Conservation (phyloP, 2,329 filamentous ascomycete species). For the Alternaria panax region DNA sequence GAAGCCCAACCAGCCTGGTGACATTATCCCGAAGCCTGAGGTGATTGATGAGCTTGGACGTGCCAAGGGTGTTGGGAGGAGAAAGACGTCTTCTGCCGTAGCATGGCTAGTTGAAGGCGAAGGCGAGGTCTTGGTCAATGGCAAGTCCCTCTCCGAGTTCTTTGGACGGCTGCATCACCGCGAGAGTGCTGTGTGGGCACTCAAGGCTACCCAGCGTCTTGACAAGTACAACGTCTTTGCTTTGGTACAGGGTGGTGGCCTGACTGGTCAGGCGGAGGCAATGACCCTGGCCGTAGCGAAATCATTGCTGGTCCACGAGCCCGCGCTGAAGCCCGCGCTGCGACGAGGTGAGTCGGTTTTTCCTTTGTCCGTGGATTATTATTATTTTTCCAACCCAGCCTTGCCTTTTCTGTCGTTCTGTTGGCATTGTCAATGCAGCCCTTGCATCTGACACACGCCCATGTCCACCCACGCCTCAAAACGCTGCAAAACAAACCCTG, state of each 20-base stretch:
- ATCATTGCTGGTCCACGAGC: constrained; percentile 89
- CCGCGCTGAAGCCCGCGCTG: constrained; percentile 84
- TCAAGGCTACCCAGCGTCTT: constrained; percentile 80
- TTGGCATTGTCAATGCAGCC: constrained; percentile 2
- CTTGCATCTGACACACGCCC: constrained; percentile 6
- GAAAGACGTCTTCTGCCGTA: constrained; percentile 85
- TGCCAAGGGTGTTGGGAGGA: constrained; percentile 79
- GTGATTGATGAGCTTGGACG: constrained; percentile 79
- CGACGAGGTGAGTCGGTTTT: constrained; percentile 76
- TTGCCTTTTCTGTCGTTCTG: constrained; percentile 3
- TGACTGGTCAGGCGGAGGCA: constrained; percentile 94
- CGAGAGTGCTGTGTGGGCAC: constrained; percentile 90
- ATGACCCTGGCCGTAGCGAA: constrained; percentile 89
- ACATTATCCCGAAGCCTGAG: constrained; percentile 68
- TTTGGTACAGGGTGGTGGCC: constrained; percentile 82
- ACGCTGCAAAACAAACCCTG: constrained; percentile 14
- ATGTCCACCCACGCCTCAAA: constrained; percentile 9
- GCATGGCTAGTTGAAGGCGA: constrained; percentile 92
- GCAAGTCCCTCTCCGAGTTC: constrained; percentile 78
- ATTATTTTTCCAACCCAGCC: not conserved
- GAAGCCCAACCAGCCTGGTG: constrained; percentile 74
- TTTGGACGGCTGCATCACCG: constrained; percentile 92
- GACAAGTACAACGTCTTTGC: constrained; percentile 99
- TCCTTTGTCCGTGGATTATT: not conserved
- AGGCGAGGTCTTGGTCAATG: constrained; percentile 89